These are phyloP conservation scores for Chrysanthemum makinoi DNA, from an alignment of 129 eudicot species.

Conservation along the genomic window DNA sequence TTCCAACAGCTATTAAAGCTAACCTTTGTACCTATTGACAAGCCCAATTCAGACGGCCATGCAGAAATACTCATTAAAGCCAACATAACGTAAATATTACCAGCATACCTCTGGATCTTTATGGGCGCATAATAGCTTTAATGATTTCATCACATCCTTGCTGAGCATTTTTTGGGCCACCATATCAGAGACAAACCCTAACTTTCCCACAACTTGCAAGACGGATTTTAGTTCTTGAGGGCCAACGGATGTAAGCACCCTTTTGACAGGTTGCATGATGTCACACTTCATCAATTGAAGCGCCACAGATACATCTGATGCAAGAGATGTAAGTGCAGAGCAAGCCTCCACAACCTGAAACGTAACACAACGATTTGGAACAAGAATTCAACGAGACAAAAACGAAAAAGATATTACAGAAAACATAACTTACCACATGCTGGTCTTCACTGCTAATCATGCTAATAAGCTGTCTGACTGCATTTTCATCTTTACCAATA, in stretches of 20 bases:
- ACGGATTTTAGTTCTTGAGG: slow-evolving; percentile 86
- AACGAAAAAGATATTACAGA: slow-evolving; percentile 7
- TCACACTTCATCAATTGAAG: slow-evolving; percentile 89
- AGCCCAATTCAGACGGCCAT: slow-evolving; percentile 18
- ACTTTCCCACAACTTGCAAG: slow-evolving; percentile 74
- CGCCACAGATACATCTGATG: slow-evolving; percentile 87
- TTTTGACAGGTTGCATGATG: slow-evolving; percentile 89
- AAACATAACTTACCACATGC: slow-evolving; percentile 77
- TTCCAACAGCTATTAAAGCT: slow-evolving; percentile 82
- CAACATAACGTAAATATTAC: neutral
- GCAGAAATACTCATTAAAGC: neutral
- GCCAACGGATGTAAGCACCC: slow-evolving; percentile 70
- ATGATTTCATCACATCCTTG: slow-evolving; percentile 19
- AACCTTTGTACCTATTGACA: slow-evolving; percentile 72
- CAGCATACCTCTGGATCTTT: slow-evolving; percentile 73
- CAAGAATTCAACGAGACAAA: neutral
- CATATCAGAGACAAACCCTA: slow-evolving; percentile 45
- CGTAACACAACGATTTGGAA: slow-evolving; percentile 7
- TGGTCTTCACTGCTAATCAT: slow-evolving; percentile 98
- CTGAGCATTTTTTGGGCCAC: slow-evolving; percentile 17
- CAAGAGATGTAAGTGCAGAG: slow-evolving; percentile 94
- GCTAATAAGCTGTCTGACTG: slow-evolving; percentile 93
- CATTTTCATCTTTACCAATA: slow-evolving; percentile 99
- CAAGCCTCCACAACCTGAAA: slow-evolving; percentile 96
- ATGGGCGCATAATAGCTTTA: slow-evolving; percentile 65